phyloP scores from a whole-genome alignment of 139 green algal genomes.

The Deuterostichococcus epilithicus region DNA sequence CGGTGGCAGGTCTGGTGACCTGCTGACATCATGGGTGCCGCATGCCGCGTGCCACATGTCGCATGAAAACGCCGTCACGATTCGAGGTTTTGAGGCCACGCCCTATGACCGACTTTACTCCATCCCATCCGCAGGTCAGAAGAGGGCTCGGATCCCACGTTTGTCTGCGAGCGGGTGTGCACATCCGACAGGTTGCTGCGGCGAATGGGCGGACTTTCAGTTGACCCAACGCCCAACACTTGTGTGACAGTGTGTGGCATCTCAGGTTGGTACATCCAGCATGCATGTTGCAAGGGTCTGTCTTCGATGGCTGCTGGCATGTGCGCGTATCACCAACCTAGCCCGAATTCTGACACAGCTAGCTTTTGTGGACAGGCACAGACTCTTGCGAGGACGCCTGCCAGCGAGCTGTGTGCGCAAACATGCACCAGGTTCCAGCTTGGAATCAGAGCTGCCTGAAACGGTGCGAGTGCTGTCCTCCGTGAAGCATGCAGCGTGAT shows the following conservation, averaged over 20 bases:
- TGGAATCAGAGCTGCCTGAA: slow-evolving; percentile 92
- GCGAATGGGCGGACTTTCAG: slow-evolving; percentile 72
- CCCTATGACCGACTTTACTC: too few species aligned
- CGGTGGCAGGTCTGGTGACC: not conserved
- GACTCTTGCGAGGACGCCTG: slow-evolving; percentile 93
- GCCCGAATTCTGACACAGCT: not conserved
- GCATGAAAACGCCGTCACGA: not conserved
- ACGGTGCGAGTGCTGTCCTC: slow-evolving; percentile 32
- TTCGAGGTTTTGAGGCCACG: not conserved
- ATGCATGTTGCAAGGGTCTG: not conserved
- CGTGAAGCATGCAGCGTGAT: too few species aligned
- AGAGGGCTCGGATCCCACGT: slow-evolving; percentile 53
- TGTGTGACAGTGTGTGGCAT: slow-evolving; percentile 94
- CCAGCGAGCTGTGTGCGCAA: slow-evolving; percentile 75
- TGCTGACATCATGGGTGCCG: not conserved
- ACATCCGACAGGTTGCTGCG: slow-evolving; percentile 77
- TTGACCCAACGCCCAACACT: slow-evolving; percentile 79
- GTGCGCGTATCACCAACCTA: not conserved
- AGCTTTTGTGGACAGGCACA: slow-evolving; percentile 36
- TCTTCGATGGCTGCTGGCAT: not conserved
- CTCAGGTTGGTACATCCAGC: slow-evolving; percentile 36
- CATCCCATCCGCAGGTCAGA: slow-evolving; percentile 20
- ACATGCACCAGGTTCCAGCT: slow-evolving; percentile 87
- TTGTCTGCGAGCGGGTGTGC: slow-evolving; percentile 94
- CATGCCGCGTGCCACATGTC: not conserved